phyloP scores from a whole-genome alignment of 2,329 filamentous ascomycete species.

The Thielaviopsis musarum region DNA sequence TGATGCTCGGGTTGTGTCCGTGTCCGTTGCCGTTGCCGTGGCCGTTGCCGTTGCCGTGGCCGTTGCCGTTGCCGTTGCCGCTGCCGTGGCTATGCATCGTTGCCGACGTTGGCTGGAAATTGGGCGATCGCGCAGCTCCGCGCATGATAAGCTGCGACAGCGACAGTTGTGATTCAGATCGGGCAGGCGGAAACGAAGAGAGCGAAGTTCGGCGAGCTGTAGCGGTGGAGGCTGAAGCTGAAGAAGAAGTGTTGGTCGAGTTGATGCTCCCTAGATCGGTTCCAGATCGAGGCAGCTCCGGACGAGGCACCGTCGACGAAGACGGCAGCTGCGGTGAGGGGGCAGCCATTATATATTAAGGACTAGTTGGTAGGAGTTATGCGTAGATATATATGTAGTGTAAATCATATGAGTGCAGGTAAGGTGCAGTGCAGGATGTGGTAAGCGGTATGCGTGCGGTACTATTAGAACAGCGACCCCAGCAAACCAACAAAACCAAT shows the following conservation, averaged over 20 bases:
- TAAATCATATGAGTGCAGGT: neutral
- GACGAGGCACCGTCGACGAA: slow-evolving; percentile 5
- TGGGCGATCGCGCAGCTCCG: slow-evolving; percentile 30
- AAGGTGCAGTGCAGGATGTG: neutral
- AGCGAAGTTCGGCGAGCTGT: slow-evolving; percentile 35
- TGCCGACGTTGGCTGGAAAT: slow-evolving; percentile 25
- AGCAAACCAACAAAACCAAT: too few species aligned
- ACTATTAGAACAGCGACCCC: neutral
- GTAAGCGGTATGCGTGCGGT: neutral
- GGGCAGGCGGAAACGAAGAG: slow-evolving; percentile 44
- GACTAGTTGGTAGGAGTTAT: neutral
- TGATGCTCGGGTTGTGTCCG: slow-evolving; percentile 1
- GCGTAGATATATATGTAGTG: neutral
- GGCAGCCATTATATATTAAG: slow-evolving; percentile 10
- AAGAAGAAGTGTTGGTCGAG: neutral
- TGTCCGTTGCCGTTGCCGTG: neutral
- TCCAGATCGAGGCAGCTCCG: slow-evolving; percentile 5
- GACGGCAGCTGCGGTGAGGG: slow-evolving; percentile 3
- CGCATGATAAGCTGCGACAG: slow-evolving; percentile 13
- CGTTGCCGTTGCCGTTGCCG: neutral
- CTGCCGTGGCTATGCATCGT: slow-evolving; percentile 15
- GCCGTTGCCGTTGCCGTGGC: neutral
- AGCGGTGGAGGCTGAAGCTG: neutral
- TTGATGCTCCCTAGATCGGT: slow-evolving; percentile 3
- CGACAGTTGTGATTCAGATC: slow-evolving; percentile 41